Evolutionary conservation across 345 rosid species (phyloP).

Genomic region (Hibiscus syriacus): DNA sequence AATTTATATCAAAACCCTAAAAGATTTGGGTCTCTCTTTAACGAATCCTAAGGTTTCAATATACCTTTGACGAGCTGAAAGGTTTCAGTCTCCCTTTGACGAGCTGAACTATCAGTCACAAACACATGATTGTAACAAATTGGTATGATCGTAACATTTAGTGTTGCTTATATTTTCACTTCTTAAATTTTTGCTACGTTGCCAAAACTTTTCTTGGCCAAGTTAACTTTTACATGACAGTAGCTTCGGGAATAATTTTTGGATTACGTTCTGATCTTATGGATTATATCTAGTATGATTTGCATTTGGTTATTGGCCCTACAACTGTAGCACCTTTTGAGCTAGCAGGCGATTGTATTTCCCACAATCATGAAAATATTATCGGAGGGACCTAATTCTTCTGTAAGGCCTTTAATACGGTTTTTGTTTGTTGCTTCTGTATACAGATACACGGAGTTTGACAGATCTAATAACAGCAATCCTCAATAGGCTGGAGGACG

Average conservation of each 20-base stretch:
- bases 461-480: constrained; percentile 74
- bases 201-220: not conserved
- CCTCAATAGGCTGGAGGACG: constrained; percentile 82
- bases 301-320: not conserved
- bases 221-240: not conserved
- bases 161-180: not conserved
- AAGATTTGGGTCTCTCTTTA: too few species aligned
- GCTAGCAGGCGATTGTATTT: not conserved
- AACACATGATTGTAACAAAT: too few species aligned
- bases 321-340: not conserved
- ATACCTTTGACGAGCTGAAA: too few species aligned
- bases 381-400: not conserved
- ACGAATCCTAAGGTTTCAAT: too few species aligned
- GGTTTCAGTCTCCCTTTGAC: too few species aligned
- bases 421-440: constrained; percentile 13
- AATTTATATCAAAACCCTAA: too few species aligned
- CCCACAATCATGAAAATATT: not conserved
- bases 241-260: not conserved
- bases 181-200: not conserved
- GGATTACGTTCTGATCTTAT: not conserved
- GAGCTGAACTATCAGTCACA: too few species aligned
- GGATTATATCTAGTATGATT: not conserved
- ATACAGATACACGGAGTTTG: constrained; percentile 62
- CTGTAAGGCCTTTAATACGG: not conserved
- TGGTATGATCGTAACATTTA: too few species aligned